Conservation (phyloP, 768 basidiomycete species). For the Amanita polypyramis region DNA sequence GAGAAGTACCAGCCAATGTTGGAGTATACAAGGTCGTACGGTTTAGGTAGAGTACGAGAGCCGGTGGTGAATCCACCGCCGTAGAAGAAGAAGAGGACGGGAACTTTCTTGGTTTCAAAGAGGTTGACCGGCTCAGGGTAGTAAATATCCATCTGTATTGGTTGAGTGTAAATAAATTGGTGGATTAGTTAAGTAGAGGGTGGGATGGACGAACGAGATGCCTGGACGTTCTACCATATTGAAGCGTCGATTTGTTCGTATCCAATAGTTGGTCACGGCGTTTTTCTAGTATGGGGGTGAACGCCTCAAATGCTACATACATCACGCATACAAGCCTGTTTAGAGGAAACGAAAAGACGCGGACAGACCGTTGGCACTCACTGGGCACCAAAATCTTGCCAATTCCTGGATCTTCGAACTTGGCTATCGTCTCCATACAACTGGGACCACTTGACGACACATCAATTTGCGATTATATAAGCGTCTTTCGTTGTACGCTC, state of each 20-base stretch:
- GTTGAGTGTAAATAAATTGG: not conserved
- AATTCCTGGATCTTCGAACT: not conserved
- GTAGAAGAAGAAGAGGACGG: conserved; percentile 54
- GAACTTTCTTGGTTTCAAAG: conserved; percentile 15
- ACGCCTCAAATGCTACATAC: conserved; percentile 1
- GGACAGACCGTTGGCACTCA: not conserved
- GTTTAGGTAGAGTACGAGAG: conserved; percentile 32
- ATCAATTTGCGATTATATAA: no score
- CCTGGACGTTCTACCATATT: conserved; percentile 1
- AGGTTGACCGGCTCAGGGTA: conserved; percentile 30
- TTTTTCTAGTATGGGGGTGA: not conserved
- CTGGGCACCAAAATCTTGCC: conserved; percentile 3
- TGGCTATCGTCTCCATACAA: conserved; percentile 1
- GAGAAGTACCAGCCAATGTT: conserved; percentile 55
- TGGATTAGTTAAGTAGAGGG: not conserved
- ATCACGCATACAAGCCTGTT: not conserved
- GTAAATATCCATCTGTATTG: conserved; percentile 69
- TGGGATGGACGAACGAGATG: not conserved
- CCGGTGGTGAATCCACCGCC: conserved; percentile 56
- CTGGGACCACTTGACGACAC: not conserved
- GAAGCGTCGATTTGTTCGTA: conserved; percentile 3
- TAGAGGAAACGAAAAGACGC: no score
- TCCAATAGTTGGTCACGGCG: not conserved
- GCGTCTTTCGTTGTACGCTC: no score
- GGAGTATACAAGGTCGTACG: conserved; percentile 42